phyloP scores from a whole-genome alignment of 176 grass and related monocot species.

The Panicum miliaceum region DNA sequence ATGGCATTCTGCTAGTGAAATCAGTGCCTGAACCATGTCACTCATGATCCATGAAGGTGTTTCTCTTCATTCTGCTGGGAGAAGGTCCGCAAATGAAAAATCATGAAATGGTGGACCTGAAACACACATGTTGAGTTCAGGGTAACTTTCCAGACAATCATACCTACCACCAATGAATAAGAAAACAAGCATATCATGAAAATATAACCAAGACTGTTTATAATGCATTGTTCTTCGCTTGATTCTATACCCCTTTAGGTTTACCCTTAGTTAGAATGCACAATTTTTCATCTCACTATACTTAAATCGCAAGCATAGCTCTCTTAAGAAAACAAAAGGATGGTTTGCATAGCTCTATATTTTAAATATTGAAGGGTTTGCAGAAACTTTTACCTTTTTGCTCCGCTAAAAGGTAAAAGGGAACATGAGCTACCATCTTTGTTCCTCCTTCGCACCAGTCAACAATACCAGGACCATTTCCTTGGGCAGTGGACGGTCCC shows the following conservation, averaged over 20 bases:
- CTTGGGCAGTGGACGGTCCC: conserved; percentile 61
- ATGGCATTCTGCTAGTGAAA: conserved; percentile 23
- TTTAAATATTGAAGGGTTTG: not conserved
- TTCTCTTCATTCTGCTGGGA: conserved; percentile 59
- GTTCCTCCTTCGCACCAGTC: conserved; percentile 87
- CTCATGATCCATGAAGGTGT: conserved; percentile 14
- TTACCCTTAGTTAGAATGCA: not conserved
- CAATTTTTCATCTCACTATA: not conserved
- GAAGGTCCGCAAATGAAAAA: conserved; percentile 80
- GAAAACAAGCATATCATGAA: not conserved
- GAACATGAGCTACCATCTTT: conserved; percentile 87
- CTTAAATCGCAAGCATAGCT: not conserved
- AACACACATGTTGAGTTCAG: conserved; percentile 35
- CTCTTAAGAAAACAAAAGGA: not conserved
- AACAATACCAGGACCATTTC: conserved; percentile 79
- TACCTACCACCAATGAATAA: not conserved
- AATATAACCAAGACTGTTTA: not conserved
- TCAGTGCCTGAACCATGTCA: conserved; percentile 8
- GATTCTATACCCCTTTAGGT: not conserved
- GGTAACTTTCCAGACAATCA: not conserved
- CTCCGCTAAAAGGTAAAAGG: conserved; percentile 80
- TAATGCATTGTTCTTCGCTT: not conserved
- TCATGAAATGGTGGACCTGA: conserved; percentile 81
- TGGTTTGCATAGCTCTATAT: not conserved
- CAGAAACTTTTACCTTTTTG: conserved; percentile 71